A percentile compares a stretch with the other conserved stretches of the same genome.
Evolutionary conservation across 2,329 filamentous ascomycete species (phyloP).

Genomic region (Tympanopsis confertula): DNA sequence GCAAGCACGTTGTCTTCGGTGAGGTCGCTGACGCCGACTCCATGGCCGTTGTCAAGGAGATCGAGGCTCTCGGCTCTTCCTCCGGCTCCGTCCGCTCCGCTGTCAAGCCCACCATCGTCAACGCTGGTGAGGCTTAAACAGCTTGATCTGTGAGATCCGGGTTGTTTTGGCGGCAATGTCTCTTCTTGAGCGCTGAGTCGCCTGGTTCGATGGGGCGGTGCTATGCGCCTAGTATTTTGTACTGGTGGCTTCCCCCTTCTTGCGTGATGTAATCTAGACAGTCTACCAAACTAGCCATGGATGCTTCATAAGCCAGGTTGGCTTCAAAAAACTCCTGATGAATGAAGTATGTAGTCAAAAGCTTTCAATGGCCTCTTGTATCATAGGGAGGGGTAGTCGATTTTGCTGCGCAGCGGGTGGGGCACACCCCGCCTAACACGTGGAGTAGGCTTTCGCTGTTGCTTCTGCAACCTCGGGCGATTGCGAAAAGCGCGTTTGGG

Average conservation of each 20-base stretch:
- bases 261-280: not conserved
- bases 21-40: slow-evolving; percentile 45
- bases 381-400: too few species aligned
- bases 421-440: too few species aligned
- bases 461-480: too few species aligned
- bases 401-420: too few species aligned
- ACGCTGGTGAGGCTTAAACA: slow-evolving; percentile 25
- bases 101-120: slow-evolving; percentile 46
- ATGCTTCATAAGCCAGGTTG: too few species aligned
- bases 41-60: slow-evolving; percentile 41
- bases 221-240: not conserved
- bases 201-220: not conserved
- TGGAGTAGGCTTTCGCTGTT: too few species aligned
- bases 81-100: slow-evolving; percentile 42
- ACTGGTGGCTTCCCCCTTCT: not conserved
- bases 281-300: not conserved
- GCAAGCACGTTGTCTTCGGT: slow-evolving; percentile 77
- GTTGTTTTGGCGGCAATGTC: not conserved
- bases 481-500: too few species aligned
- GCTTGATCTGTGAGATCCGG: not conserved
- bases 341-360: too few species aligned
- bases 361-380: too few species aligned
- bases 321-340: too few species aligned
- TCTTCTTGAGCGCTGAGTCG: not conserved
- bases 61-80: slow-evolving; percentile 47